A percentile compares a stretch with the other conserved stretches of the same genome.
Conservation (phyloP, 345 rosid species). For the Acer negundo region DNA sequence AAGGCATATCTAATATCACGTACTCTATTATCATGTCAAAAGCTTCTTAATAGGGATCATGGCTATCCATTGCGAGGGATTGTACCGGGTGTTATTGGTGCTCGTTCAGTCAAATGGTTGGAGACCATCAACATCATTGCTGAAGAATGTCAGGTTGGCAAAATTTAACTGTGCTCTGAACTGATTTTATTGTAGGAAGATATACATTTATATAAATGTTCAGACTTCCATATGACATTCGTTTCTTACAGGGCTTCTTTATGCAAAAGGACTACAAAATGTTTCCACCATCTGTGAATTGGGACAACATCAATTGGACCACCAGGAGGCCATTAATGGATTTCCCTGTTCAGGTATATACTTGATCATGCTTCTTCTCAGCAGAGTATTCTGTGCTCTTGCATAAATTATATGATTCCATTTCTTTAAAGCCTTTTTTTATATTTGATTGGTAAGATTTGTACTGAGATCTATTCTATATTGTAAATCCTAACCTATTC, state of each 20-base stretch:
- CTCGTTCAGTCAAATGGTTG: constrained; percentile 99
- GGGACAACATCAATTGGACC: constrained; percentile 92
- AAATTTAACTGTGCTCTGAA: constrained; percentile 9
- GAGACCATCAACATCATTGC: constrained; percentile 79
- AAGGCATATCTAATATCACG: constrained; percentile 8
- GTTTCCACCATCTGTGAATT: constrained; percentile 96
- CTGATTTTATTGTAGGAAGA: not conserved
- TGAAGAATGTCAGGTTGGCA: constrained; percentile 79
- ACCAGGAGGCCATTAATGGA: constrained; percentile 95
- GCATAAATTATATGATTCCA: not conserved
- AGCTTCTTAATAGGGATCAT: constrained; percentile 93
- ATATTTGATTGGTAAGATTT: constrained; percentile 6
- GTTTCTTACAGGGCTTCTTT: constrained; percentile 74
- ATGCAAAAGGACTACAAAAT: constrained; percentile 98
- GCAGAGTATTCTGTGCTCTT: not conserved
- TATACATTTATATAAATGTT: not conserved
- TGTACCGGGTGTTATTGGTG: constrained; percentile 98
- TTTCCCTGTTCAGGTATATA: constrained; percentile 92
- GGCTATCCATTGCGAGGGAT: constrained; percentile 86
- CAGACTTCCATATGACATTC: constrained; percentile 2
- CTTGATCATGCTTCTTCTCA: constrained; percentile 10
- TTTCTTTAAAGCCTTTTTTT: not conserved
- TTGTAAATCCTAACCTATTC: not conserved
- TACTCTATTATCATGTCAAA: constrained; percentile 22
- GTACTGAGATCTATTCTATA: not conserved